phyloP scores from a whole-genome alignment of 2,329 filamentous ascomycete species.

The Dryadomyces quercus-mongolicae region DNA sequence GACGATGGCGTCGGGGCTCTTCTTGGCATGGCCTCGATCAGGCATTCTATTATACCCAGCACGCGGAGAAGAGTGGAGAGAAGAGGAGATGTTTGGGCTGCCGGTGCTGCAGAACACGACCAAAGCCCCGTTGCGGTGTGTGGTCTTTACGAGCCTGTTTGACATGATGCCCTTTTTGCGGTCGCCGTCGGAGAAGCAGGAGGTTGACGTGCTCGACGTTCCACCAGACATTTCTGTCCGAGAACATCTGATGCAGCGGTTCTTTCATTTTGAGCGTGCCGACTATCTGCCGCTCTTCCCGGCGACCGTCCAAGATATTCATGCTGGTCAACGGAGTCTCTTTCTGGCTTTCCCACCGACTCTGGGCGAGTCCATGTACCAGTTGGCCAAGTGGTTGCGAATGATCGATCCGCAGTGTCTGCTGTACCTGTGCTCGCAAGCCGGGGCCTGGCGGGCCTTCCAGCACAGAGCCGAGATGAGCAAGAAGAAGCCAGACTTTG shows the following conservation, averaged over 20 bases:
- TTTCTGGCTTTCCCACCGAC: conserved; percentile 37
- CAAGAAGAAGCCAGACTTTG: conserved; percentile 15
- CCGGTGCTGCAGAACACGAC: conserved; percentile 2
- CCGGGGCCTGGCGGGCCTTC: conserved; percentile 38
- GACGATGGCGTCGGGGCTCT: conserved; percentile 22
- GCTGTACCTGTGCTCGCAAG: conserved; percentile 26
- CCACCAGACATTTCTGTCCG: conserved; percentile 3
- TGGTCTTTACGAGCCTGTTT: conserved; percentile 22
- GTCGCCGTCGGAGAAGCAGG: background rate
- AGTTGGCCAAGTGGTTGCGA: conserved; percentile 33
- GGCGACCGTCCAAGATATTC: conserved; percentile 4
- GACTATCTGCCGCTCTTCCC: conserved; percentile 13
- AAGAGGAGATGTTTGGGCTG: conserved; percentile 9
- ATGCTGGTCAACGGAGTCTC: conserved; percentile 21
- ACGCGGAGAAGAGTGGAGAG: conserved; percentile 22
- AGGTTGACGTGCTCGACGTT: background rate
- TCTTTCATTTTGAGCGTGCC: conserved; percentile 20
- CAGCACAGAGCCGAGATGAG: conserved; percentile 3
- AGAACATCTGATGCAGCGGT: conserved; percentile 13
- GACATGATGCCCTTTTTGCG: conserved; percentile 12
- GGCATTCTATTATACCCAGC: conserved; percentile 28
- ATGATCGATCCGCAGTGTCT: conserved; percentile 25
- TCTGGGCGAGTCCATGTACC: conserved; percentile 20
- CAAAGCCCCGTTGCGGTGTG: conserved; percentile 19
- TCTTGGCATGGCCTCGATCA: conserved; percentile 19